Base-by-base conservation (phyloP, 139 green algal genomes). In the Chlorella sorokiniana region DNA sequence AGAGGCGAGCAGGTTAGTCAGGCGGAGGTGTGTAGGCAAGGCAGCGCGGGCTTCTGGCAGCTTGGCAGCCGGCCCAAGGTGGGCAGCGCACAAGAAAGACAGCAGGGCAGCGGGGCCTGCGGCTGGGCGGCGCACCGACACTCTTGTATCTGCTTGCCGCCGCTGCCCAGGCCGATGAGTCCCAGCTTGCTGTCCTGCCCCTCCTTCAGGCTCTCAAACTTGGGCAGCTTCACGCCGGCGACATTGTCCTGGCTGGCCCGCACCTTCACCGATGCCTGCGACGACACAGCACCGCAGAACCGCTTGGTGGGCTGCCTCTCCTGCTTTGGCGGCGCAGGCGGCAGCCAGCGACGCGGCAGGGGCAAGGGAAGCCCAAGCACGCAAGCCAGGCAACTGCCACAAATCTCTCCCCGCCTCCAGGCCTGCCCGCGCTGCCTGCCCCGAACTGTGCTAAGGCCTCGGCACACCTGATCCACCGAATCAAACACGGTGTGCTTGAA, bases 401-500 rank as follows among this genome's bases (percentile, higher is more conserved):
- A n/a, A n/a, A n/a, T n/a, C n/a, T n/a, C n/a, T n/a, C n/a, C n/a
- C n/a, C n/a, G n/a, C n/a, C n/a, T n/a, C n/a, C n/a, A n/a, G n/a
- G n/a, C n/a, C n/a, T n/a, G n/a, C n/a, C n/a, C n/a, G n/a, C n/a
- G n/a, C n/a, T n/a, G n/a, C n/a, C n/a, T n/a, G n/a, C n/a, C n/a
- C n/a, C n/a, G n/a, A n/a, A n/a, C n/a, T n/a, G n/a, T n/a, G n/a
- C n/a, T n/a, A n/a, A n/a, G n/a, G n/a, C n/a, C n/a, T n/a, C n/a
- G n/a, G 11, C 48, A 10, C 51, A 81, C 81, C 67, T 87, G 63
- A 14, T 94, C 91, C 14, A 98, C 94, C 41, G 91, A 95, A 86
- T 99, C 97, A 44, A 98, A 88, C 29, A 99, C 94, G 5, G 95
- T 98, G 88, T 98, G 94, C 86, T 94, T 94, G 68, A 99, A 95